A percentile compares a stretch with the other conserved stretches of the same genome.
Evolutionary conservation across 2,329 filamentous ascomycete species (phyloP).

Genomic region (Phyllosticta citriasiana): DNA sequence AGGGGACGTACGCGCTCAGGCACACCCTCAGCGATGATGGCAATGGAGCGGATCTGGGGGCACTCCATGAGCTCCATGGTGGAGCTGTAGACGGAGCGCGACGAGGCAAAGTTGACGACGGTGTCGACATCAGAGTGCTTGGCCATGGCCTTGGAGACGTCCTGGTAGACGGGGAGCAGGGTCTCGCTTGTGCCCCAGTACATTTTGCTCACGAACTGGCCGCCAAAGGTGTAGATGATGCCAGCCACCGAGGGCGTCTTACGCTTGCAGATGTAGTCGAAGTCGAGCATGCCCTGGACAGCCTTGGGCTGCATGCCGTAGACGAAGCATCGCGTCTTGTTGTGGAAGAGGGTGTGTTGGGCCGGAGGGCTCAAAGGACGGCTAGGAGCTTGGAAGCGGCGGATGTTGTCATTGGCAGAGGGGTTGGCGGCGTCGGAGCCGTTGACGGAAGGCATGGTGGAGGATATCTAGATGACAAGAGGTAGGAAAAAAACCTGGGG

Average conservation of each 20-base stretch:
- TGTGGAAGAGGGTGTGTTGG: conserved; percentile 88
- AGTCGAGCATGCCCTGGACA: conserved; percentile 67
- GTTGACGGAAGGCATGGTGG: conserved; percentile 35
- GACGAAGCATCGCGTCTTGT: conserved; percentile 99
- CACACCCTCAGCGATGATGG: conserved; percentile 98
- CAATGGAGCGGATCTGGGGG: conserved; percentile 96
- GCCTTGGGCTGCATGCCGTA: conserved; percentile 93
- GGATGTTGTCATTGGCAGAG: conserved; percentile 97
- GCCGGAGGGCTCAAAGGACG: conserved; percentile 82
- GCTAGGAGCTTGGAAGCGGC: conserved; percentile 87
- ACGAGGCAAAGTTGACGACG: conserved; percentile 99
- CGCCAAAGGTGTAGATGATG: conserved; percentile 99
- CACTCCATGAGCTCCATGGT: conserved; percentile 97
- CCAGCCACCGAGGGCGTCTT: conserved; percentile 90
- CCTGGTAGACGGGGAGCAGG: conserved; percentile 94
- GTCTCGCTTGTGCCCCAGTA: conserved; percentile 99
- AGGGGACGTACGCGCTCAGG: conserved; percentile 72
- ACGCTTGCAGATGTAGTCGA: conserved; percentile 99
- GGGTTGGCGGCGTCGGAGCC: conserved; percentile 26
- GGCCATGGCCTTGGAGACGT: conserved; percentile 79
- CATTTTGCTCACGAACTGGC: conserved; percentile 99
- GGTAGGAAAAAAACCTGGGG: neutral
- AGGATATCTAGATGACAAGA: neutral
- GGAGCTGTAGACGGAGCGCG: conserved; percentile 94
- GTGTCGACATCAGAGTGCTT: conserved; percentile 98